Evolutionary conservation across 1,284 basidiomycete species (phyloP).

Genomic region (Moesziomyces antarcticus): DNA sequence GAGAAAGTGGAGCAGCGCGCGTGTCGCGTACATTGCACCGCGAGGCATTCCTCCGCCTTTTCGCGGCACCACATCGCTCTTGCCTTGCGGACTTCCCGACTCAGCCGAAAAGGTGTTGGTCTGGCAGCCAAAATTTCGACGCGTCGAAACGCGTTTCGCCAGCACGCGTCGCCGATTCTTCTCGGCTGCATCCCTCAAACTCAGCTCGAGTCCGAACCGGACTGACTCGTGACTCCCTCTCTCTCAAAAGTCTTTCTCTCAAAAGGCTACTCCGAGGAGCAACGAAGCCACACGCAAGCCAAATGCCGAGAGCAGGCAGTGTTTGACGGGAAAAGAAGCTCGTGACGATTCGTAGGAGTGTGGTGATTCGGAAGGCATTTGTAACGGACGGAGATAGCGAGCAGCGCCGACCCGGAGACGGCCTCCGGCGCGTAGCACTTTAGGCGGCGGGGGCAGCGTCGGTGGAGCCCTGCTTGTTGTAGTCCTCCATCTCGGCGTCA

Average conservation of each 20-base stretch:
- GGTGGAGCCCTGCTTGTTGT: slow-evolving; percentile 56
- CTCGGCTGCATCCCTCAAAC: background rate
- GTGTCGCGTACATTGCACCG: slow-evolving; percentile 10
- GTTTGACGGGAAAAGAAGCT: no score
- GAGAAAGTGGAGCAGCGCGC: background rate
- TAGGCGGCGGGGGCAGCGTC: slow-evolving; percentile 40
- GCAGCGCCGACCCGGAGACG: background rate
- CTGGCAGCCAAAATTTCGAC: background rate
- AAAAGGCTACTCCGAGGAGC: no score
- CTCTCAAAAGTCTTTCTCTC: no score
- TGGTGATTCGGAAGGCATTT: background rate
- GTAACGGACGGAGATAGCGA: background rate
- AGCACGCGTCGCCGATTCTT: background rate
- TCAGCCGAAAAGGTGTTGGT: slow-evolving; percentile 7
- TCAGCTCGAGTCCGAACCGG: background rate
- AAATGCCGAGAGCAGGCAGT: no score
- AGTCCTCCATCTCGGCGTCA: slow-evolving; percentile 74
- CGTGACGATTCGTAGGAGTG: no score
- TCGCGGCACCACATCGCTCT: background rate
- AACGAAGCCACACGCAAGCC: no score
- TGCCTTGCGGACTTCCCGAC: background rate
- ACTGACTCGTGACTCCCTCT: no score
- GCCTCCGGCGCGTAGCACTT: background rate
- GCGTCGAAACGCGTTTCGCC: background rate
- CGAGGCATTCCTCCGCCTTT: background rate